phyloP scores from a whole-genome alignment of 192 early-diverging fungal species.

The Oehlia diaphana region DNA sequence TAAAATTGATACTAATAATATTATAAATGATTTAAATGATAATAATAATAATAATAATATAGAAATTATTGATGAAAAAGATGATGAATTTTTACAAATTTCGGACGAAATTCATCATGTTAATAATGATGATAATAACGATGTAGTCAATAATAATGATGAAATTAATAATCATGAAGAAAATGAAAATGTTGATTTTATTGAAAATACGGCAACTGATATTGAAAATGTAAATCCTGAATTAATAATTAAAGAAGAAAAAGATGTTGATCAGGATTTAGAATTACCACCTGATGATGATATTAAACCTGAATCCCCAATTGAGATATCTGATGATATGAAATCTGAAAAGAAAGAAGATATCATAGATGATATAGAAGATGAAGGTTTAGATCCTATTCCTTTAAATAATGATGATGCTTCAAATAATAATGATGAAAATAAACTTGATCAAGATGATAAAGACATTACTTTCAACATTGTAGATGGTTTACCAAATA shows the following conservation, averaged over 20 bases:
- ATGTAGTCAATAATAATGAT: too few relatives aligned
- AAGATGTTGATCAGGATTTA: background rate
- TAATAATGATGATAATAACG: background rate
- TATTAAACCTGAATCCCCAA: too few relatives aligned
- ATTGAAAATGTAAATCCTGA: background rate
- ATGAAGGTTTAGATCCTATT: background rate
- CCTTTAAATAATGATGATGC: slow-evolving; percentile 2
- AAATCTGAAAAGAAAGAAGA: background rate
- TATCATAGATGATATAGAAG: background rate
- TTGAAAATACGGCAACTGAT: background rate
- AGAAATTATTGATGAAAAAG: background rate
- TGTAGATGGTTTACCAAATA: background rate
- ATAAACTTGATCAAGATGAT: background rate
- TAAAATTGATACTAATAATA: too few relatives aligned
- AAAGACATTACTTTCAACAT: background rate
- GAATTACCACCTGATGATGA: background rate
- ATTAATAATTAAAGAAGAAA: too few relatives aligned
- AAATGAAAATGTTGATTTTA: background rate
- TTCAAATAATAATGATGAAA: background rate
- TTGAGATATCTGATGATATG: background rate
- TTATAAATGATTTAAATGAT: background rate
- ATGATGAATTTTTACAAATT: background rate
- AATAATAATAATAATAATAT: background rate
- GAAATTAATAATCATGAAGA: too few relatives aligned
- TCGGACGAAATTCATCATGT: background rate